Evolutionary conservation across 176 grass and related monocot species (phyloP).

Genomic region (Carex littledalei): DNA sequence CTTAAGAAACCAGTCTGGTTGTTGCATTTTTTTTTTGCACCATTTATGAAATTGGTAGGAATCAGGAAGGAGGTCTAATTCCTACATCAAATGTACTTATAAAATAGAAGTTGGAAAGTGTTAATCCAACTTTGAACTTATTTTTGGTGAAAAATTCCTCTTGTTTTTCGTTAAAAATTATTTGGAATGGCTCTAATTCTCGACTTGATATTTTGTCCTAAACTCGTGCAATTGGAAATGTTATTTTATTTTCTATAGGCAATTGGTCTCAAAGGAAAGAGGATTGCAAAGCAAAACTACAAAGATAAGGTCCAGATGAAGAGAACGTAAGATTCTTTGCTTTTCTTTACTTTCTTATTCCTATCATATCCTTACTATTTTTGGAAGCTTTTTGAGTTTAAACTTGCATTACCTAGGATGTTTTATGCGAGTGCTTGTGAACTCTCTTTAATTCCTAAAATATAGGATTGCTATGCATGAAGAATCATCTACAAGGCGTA

Average conservation of each 20-base stretch:
- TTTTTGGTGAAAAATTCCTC: neutral
- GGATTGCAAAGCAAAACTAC: constrained; percentile 85
- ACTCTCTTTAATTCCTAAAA: neutral
- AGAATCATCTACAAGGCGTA: constrained; percentile 66
- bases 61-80: neutral
- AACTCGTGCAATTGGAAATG: neutral
- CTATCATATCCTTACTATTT: neutral
- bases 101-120: neutral
- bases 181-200: neutral
- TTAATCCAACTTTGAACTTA: neutral
- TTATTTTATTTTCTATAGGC: constrained; percentile 24
- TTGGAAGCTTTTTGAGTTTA: neutral
- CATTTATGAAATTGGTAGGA: neutral
- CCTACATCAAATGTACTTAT: neutral
- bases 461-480: constrained; percentile 84
- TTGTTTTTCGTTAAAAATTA: neutral
- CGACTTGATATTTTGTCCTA: neutral
- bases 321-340: constrained; percentile 61
- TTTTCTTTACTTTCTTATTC: neutral
- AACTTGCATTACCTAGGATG: neutral
- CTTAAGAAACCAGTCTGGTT: neutral
- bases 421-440: neutral
- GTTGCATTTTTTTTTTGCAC: neutral
- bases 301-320: constrained; percentile 89
- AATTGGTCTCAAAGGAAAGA: constrained; percentile 80